Evolutionary conservation across 768 basidiomycete genomes (phyloP).

Genomic region (Hebeloma cylindrosporum): DNA sequence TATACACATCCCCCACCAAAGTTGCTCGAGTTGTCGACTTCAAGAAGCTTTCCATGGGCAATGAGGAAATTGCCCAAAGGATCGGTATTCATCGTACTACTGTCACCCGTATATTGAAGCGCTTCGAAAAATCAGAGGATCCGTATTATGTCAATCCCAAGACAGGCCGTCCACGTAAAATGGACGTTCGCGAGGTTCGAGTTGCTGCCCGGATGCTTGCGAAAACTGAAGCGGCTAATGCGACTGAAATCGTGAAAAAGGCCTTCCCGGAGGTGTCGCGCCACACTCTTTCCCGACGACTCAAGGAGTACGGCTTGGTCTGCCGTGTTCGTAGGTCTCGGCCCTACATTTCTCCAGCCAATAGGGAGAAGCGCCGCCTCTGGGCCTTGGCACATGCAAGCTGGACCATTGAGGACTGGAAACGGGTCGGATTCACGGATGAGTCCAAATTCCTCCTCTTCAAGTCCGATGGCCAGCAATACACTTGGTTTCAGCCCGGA

Average conservation of each 20-base stretch:
- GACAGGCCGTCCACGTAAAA: neutral
- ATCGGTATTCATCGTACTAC: slow-evolving; percentile 3
- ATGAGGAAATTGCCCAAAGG: slow-evolving; percentile 1
- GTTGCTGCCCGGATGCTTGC: slow-evolving; percentile 4
- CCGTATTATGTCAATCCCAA: neutral
- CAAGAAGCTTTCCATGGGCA: neutral
- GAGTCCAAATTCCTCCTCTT: slow-evolving; percentile 25
- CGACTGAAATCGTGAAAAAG: neutral
- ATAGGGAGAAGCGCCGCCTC: slow-evolving; percentile 13
- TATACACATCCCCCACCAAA: slow-evolving; percentile 7
- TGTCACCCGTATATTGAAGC: neutral
- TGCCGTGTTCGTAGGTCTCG: slow-evolving; percentile 3
- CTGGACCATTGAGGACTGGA: slow-evolving; percentile 31
- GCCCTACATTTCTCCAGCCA: slow-evolving; percentile 13
- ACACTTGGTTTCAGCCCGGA: slow-evolving; percentile 25
- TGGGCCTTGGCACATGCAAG: slow-evolving; percentile 23
- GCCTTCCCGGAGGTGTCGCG: slow-evolving; percentile 1
- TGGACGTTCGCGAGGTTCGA: neutral
- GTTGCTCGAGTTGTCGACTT: slow-evolving; percentile 6
- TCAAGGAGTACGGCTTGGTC: neutral
- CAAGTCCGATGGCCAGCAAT: slow-evolving; percentile 31
- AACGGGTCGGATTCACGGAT: slow-evolving; percentile 18
- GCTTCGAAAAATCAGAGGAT: slow-evolving; percentile 2
- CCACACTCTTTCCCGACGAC: neutral
- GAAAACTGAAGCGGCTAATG: slow-evolving; percentile 2